phyloP scores from a whole-genome alignment of 2,329 filamentous ascomycete species.

The Penicillium concentricum region DNA sequence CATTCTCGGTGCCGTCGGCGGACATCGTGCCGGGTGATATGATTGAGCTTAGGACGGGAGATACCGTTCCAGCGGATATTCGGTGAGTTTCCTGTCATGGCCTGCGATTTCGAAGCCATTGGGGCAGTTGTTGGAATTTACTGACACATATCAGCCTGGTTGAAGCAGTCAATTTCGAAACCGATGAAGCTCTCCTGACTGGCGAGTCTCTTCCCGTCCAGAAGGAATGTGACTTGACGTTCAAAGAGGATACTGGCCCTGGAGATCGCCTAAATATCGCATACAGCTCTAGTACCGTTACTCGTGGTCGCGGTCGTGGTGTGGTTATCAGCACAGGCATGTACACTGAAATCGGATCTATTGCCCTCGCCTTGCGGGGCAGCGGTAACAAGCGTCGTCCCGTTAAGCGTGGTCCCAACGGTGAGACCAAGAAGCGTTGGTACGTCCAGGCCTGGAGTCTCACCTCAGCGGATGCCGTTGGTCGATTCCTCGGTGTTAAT shows the following conservation, averaged over 20 bases:
- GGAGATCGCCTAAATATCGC: constrained; percentile 59
- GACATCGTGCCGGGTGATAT: constrained; percentile 61
- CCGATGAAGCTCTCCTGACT: constrained; percentile 63
- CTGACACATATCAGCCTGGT: constrained; percentile 50
- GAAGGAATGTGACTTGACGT: constrained; percentile 47
- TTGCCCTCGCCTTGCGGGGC: constrained; percentile 60
- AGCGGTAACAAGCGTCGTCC: constrained; percentile 51
- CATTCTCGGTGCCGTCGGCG: constrained; percentile 51
- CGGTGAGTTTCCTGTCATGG: constrained; percentile 37
- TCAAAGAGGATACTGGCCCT: constrained; percentile 52
- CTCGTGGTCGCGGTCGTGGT: constrained; percentile 56
- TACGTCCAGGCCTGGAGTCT: constrained; percentile 48
- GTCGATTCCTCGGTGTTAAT: constrained; percentile 62
- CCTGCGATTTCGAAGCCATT: neutral
- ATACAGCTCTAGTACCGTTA: constrained; percentile 59
- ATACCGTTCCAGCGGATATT: constrained; percentile 58
- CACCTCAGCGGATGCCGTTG: constrained; percentile 55
- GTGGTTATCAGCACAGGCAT: constrained; percentile 59
- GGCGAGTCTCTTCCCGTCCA: constrained; percentile 60
- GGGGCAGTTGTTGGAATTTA: neutral
- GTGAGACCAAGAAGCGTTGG: constrained; percentile 50
- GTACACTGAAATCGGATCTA: constrained; percentile 61
- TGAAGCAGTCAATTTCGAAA: constrained; percentile 66
- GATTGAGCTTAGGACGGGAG: constrained; percentile 51
- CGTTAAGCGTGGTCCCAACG: constrained; percentile 49